These are phyloP conservation scores for Amauroascus verrucosus DNA, from an alignment of 2,329 filamentous ascomycete species.

Conservation along the genomic window DNA sequence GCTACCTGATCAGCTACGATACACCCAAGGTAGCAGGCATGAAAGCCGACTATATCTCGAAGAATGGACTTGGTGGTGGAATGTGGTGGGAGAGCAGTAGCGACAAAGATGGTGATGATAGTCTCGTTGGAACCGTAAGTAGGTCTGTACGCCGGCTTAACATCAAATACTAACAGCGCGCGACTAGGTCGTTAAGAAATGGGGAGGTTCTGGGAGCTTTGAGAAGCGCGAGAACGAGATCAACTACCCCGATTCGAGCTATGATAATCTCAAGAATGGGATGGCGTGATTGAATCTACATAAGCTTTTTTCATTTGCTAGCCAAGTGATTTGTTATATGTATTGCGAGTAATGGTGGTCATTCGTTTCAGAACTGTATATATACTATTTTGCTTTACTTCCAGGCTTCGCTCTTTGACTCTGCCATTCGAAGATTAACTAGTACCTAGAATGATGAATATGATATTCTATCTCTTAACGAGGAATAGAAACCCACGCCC, in stretches of 20 bases:
- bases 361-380: background rate
- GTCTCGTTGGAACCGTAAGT: constrained; percentile 14
- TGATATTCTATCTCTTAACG: no score
- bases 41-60: constrained; percentile 64
- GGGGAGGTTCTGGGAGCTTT: constrained; percentile 6
- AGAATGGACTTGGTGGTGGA: constrained; percentile 63
- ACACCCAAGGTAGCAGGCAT: constrained; percentile 54
- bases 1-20: constrained; percentile 65
- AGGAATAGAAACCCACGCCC: no score
- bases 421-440: no score
- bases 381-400: background rate
- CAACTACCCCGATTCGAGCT: constrained; percentile 13
- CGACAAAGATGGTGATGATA: constrained; percentile 38
- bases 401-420: no score
- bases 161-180: background rate
- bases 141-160: background rate
- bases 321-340: no score
- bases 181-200: constrained; percentile 10
- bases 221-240: constrained; percentile 14
- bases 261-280: constrained; percentile 15
- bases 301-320: no score
- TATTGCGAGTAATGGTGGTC: no score
- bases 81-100: constrained; percentile 96
- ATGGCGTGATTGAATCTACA: background rate
- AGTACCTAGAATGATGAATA: no score